Base-by-base conservation (phyloP, 2,329 filamentous ascomycete genomes). In the Aspergillus phoenicis region DNA sequence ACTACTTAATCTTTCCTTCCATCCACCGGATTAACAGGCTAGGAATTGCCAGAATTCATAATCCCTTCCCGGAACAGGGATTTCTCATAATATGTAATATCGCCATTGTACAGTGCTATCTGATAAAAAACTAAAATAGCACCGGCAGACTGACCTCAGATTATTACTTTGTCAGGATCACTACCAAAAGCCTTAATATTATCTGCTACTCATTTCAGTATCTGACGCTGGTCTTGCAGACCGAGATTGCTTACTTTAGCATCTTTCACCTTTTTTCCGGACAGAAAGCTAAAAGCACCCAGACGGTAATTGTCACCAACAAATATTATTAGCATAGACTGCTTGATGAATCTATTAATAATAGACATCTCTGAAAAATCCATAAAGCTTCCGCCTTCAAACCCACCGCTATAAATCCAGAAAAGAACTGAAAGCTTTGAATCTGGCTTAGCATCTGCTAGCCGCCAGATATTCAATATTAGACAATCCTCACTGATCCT, bases 131-230 rank as follows among this genome's bases (percentile, higher is more conserved):
- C 36, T 10, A 56, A 59, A 20, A 55, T 24, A 39, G 52, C 52
- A 6, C 62, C 62, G 5, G 59, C 59, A 4, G 56, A 64, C 41
- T 61, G 56, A 26, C 62, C 62, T 13, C 59, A 57, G 39, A 64
- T 49, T 7, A 56, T 64, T 8, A 62, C 61, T 3, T 57, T 52
- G 8, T 39, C 15, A 13, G 62, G 62, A 38, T 64, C 62, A 4
- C 62, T 59, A n/a, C 62, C 62, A 26, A 64, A 64, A 8, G 8
- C 4, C 15, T 57, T 47, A 13, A 64, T 64, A 28, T 64, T 64
- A 22, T 61, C 59, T 24, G 56, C 36, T 2, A 57, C 59, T 57
- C 62, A 62, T 58, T 64, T 49, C 13, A 64, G 33, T 2, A 52
- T 56, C 2, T 62, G 57, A 7, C 59, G 57, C 39, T 59, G 57